phyloP scores from a whole-genome alignment of 257 asterid species.

The Nicotiana tabacum region DNA sequence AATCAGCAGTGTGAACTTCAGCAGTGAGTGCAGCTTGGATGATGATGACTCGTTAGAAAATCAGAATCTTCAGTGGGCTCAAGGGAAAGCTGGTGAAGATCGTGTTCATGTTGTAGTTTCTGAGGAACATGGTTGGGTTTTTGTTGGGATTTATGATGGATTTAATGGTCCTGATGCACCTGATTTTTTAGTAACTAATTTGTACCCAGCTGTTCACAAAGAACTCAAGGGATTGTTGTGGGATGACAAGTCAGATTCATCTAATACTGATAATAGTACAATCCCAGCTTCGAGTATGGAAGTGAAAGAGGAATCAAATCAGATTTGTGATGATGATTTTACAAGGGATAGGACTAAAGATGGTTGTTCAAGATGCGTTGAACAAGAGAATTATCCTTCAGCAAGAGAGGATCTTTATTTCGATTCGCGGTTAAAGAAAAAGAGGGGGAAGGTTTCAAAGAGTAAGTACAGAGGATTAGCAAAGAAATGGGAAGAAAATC shows the following conservation, averaged over 20 bases:
- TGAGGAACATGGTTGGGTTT: conserved; percentile 93
- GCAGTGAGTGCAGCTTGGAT: conserved; percentile 72
- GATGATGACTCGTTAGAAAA: conserved; percentile 54
- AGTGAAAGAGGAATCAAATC: conserved; percentile 12
- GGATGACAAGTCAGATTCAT: conserved; percentile 61
- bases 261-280: background rate
- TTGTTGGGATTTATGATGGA: conserved; percentile 95
- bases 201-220: conserved; percentile 74
- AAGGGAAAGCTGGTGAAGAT: conserved; percentile 97
- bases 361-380: conserved; percentile 59
- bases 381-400: conserved; percentile 53
- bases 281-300: conserved; percentile 10
- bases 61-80: conserved; percentile 96
- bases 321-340: conserved; percentile 20
- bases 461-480: conserved; percentile 47
- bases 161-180: conserved; percentile 97
- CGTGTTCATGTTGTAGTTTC: conserved; percentile 93
- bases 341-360: conserved; percentile 49
- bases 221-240: conserved; percentile 84
- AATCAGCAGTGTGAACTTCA: conserved; percentile 62
- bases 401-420: conserved; percentile 23
- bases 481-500: conserved; percentile 86
- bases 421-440: conserved; percentile 32
- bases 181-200: conserved; percentile 71
- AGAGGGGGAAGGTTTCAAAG: conserved; percentile 34